Percentiles rank a stretch among this genome's conserved stretches.
Conservation (phyloP, 202 grass and related monocot genomes). For the Sporobolus alterniflorus region DNA sequence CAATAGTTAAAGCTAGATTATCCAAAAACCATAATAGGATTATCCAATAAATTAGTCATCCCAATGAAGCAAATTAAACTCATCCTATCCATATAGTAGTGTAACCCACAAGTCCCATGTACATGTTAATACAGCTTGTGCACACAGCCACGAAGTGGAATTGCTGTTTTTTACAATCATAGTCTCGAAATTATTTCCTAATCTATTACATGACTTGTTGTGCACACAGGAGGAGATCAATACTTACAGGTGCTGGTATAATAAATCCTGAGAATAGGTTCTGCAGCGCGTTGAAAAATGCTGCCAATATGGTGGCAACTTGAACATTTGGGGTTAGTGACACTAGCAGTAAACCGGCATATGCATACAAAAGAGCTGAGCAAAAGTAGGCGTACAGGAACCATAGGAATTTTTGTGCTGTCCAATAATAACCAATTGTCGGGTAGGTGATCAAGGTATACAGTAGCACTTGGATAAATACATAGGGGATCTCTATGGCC, state of each 20-base stretch:
- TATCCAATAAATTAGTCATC: too few species aligned
- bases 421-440: slow-evolving; percentile 46
- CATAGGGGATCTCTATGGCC: slow-evolving; percentile 60
- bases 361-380: slow-evolving; percentile 35
- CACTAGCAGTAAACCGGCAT: slow-evolving; percentile 28
- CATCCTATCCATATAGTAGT: too few species aligned
- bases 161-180: too few species aligned
- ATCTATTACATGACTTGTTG: too few species aligned
- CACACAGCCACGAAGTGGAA: too few species aligned
- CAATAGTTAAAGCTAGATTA: too few species aligned
- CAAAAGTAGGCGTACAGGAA: slow-evolving; percentile 44
- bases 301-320: slow-evolving; percentile 60
- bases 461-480: slow-evolving; percentile 44
- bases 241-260: slow-evolving; percentile 61
- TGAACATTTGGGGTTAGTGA: slow-evolving; percentile 61
- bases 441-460: slow-evolving; percentile 39
- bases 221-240: background rate
- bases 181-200: too few species aligned
- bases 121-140: too few species aligned
- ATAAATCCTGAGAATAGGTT: slow-evolving; percentile 72
- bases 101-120: too few species aligned
- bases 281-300: slow-evolving; percentile 61
- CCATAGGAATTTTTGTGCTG: slow-evolving; percentile 28
- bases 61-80: too few species aligned
- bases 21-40: too few species aligned